Percentiles rank a stretch among this genome's conserved stretches.
phyloP scores from a whole-genome alignment of 352 stramenopile species.

The Aphanomyces stellatus region DNA sequence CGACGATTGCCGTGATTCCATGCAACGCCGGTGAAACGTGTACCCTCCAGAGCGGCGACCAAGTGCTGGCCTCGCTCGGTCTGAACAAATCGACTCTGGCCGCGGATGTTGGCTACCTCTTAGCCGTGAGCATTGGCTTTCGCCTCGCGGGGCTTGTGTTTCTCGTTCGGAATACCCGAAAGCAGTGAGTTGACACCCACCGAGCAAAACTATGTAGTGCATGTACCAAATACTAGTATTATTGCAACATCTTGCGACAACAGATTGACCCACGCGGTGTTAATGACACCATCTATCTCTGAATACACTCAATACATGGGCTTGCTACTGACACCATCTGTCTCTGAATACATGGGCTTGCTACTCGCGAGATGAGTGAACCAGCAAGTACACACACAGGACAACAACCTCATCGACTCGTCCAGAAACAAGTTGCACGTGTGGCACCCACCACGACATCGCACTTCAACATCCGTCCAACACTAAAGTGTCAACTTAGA shows the following conservation, averaged over 20 bases:
- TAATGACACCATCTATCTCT: background rate
- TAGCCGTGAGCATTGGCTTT: conserved; percentile 11
- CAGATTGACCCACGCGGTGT: background rate
- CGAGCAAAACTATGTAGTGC: no score
- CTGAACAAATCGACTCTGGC: background rate
- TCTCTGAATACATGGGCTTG: background rate
- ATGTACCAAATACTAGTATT: no score
- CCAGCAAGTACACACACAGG: no score
- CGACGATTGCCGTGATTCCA: background rate
- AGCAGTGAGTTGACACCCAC: no score
- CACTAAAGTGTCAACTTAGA: background rate
- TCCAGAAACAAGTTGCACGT: no score
- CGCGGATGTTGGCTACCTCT: background rate
- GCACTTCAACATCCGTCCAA: background rate
- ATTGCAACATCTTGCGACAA: background rate
- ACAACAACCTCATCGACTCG: no score
- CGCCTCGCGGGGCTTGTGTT: background rate
- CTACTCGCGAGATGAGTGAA: no score
- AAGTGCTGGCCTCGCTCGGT: background rate
- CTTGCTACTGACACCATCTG: background rate
- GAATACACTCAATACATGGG: background rate
- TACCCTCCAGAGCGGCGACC: background rate
- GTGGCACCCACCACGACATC: no score
- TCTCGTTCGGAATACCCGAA: conserved; percentile 1
- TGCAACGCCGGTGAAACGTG: background rate